phyloP scores from a whole-genome alignment of 495 filamentous ascomycete genomes.

The Chaetomium cochliodes region DNA sequence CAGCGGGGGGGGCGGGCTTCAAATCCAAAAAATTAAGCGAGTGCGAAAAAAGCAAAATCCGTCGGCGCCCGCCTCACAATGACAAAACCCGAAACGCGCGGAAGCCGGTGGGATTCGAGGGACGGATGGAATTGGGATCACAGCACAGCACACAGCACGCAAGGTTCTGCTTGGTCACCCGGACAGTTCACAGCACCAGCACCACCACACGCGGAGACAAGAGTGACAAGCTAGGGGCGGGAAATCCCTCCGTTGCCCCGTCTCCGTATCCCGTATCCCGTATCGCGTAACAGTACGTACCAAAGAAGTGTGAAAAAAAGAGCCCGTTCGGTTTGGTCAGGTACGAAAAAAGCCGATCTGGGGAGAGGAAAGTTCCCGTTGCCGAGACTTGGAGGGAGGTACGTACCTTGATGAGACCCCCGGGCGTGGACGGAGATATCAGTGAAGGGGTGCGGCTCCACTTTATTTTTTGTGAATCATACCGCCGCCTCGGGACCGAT shows the following conservation, averaged over 20 bases:
- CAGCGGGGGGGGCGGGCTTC: too few species aligned
- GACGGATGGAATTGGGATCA: background rate
- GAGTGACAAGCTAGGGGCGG: background rate
- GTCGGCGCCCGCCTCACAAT: background rate
- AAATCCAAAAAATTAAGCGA: constrained; percentile 5
- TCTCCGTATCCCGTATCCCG: background rate
- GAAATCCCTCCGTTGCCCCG: constrained; percentile 1
- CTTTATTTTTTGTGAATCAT: constrained; percentile 22
- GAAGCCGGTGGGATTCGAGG: background rate
- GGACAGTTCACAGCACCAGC: background rate
- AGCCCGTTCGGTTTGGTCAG: background rate
- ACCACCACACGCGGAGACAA: too few species aligned
- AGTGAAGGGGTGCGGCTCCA: background rate
- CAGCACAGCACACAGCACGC: too few species aligned
- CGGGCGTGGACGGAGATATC: background rate
- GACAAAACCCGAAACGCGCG: constrained; percentile 13
- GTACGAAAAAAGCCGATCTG: background rate
- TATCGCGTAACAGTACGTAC: background rate
- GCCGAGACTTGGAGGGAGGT: too few species aligned
- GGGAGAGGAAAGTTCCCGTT: background rate
- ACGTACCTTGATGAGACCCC: background rate
- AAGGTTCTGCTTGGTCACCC: constrained; percentile 4
- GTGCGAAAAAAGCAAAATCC: constrained; percentile 1
- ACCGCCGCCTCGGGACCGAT: constrained; percentile 26
- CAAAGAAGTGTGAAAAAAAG: background rate